Evolutionary conservation across 1,284 basidiomycete genomes (phyloP).

Genomic region (Sphagnurus paluster): DNA sequence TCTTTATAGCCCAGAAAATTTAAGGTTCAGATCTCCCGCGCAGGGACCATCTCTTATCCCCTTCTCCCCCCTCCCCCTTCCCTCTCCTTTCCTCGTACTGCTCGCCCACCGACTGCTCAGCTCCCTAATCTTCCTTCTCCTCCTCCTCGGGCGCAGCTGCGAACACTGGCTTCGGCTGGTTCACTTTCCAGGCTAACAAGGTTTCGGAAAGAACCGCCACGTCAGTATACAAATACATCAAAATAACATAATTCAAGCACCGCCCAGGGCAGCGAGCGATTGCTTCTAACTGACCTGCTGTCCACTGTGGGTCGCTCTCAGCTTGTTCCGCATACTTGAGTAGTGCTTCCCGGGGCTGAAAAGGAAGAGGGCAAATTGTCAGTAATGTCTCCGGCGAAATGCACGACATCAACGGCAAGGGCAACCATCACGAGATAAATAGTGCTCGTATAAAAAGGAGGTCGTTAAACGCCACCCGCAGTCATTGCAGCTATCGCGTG

Average conservation of each 20-base stretch:
- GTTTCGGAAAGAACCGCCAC: slow-evolving; percentile 61
- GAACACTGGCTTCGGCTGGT: slow-evolving; percentile 82
- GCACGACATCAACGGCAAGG: slow-evolving; percentile 22
- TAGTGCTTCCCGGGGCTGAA: slow-evolving; percentile 91
- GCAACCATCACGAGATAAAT: slow-evolving; percentile 22
- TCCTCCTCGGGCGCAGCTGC: slow-evolving; percentile 57
- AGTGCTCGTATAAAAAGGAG: slow-evolving; percentile 5
- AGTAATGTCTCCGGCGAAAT: slow-evolving; percentile 25
- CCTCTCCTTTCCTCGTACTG: slow-evolving; percentile 13
- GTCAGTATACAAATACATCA: slow-evolving; percentile 54
- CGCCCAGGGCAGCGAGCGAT: slow-evolving; percentile 27
- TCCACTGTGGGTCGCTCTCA: slow-evolving; percentile 80
- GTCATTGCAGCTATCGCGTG: slow-evolving; percentile 13
- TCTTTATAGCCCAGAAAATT: slow-evolving; percentile 76
- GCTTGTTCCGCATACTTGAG: slow-evolving; percentile 87
- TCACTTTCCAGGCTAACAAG: slow-evolving; percentile 75
- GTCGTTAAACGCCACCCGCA: slow-evolving; percentile 6
- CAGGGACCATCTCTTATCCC: slow-evolving; percentile 51
- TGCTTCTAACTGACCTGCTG: slow-evolving; percentile 60
- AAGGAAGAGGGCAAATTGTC: slow-evolving; percentile 17
- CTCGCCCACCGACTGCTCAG: neutral
- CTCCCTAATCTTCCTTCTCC: slow-evolving; percentile 38
- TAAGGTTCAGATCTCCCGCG: slow-evolving; percentile 80
- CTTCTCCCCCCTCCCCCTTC: slow-evolving; percentile 20
- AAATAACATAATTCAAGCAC: slow-evolving; percentile 35